phyloP scores from a whole-genome alignment of 2,329 filamentous ascomycete species.

The Fonsecaea erecta region DNA sequence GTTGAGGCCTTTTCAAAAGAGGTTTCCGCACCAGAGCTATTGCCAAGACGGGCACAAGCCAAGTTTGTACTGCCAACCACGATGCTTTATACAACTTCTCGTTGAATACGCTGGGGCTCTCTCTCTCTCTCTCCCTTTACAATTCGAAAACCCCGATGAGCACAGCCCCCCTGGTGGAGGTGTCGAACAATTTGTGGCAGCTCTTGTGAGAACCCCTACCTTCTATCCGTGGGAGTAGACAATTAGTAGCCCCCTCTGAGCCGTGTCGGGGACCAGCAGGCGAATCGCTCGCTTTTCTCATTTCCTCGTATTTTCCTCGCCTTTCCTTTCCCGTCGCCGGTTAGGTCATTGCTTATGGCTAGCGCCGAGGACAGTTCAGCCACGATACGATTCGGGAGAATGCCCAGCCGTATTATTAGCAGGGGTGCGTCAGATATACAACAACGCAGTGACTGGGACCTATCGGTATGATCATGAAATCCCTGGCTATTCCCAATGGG shows the following conservation, averaged over 20 bases:
- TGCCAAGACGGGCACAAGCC: background rate
- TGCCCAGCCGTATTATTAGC: background rate
- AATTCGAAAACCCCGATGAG: background rate
- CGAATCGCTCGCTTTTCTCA: background rate
- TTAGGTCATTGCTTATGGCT: background rate
- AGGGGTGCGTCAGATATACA: background rate
- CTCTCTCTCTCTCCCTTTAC: no score
- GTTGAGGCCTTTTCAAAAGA: background rate
- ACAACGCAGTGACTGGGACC: background rate
- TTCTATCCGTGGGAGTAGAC: background rate
- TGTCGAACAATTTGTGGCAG: background rate
- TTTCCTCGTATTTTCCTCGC: background rate
- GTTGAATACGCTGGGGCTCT: background rate
- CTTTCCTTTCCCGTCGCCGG: background rate
- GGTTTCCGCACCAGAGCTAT: background rate
- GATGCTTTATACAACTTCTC: background rate
- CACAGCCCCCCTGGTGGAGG: background rate
- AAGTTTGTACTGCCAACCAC: background rate
- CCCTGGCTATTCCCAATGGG: background rate
- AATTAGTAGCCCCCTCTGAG: background rate
- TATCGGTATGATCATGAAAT: background rate
- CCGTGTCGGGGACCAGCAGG: background rate
- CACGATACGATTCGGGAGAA: background rate
- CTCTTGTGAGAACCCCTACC: background rate
- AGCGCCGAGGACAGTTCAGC: background rate